Conservation (phyloP, 2,329 filamentous ascomycete genomes). For the Pseudogymnoascus sp. region DNA sequence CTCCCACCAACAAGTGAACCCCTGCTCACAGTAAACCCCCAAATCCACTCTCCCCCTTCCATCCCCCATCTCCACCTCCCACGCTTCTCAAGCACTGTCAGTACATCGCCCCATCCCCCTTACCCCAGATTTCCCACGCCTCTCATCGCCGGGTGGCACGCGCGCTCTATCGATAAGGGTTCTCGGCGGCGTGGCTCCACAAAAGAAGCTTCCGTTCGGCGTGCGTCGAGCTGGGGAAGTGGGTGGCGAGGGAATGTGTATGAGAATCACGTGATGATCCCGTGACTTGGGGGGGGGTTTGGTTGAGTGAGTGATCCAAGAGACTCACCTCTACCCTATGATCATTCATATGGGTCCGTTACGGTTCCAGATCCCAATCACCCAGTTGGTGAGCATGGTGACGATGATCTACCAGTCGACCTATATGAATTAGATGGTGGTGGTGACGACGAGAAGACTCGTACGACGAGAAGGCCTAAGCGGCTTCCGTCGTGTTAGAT, state of each 20-base stretch:
- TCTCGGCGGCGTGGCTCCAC: slow-evolving; percentile 5
- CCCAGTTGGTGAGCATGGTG: too few relatives aligned
- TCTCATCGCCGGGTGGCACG: not conserved
- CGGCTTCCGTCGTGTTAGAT: too few relatives aligned
- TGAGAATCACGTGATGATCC: not conserved
- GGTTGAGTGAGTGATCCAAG: too few relatives aligned
- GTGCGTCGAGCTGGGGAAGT: not conserved
- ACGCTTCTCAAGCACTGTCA: not conserved
- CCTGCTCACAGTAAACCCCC: not conserved
- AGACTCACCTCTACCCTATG: too few relatives aligned
- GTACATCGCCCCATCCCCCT: not conserved
- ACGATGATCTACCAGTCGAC: too few relatives aligned
- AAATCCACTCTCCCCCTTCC: not conserved
- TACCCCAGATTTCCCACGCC: slow-evolving; percentile 2
- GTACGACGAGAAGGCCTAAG: too few relatives aligned
- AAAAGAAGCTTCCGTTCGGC: not conserved
- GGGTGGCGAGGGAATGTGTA: not conserved
- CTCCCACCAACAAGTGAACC: not conserved
- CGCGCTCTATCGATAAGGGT: not conserved
- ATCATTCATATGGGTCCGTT: too few relatives aligned
- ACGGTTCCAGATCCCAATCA: too few relatives aligned
- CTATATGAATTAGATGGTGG: too few relatives aligned
- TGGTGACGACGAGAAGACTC: too few relatives aligned
- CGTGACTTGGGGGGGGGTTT: not conserved
- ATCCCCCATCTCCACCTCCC: not conserved